phyloP scores from a whole-genome alignment of 495 filamentous ascomycete genomes.

The Daldinia vernicosa region DNA sequence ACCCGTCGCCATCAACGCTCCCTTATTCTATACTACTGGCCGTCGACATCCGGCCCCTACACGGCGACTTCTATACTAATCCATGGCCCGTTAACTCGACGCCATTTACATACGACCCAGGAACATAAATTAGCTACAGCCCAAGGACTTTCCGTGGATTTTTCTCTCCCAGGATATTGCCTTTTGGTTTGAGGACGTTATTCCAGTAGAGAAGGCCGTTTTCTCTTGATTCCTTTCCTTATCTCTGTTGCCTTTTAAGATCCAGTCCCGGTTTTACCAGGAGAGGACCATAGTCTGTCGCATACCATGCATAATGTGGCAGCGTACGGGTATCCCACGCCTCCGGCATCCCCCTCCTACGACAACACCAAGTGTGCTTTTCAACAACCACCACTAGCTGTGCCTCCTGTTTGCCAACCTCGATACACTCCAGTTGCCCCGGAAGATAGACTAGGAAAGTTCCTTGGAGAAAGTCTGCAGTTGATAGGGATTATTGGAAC shows the following conservation, averaged over 20 bases:
- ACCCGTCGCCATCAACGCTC: slow-evolving; percentile 33
- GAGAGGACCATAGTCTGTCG: slow-evolving; percentile 47
- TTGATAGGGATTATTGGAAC: slow-evolving; percentile 87
- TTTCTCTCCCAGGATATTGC: slow-evolving; percentile 37
- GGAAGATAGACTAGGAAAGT: slow-evolving; percentile 86
- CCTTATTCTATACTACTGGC: slow-evolving; percentile 10
- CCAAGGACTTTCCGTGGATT: slow-evolving; percentile 48
- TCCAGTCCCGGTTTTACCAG: slow-evolving; percentile 30
- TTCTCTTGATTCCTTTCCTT: slow-evolving; percentile 46
- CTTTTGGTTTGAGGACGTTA: slow-evolving; percentile 38
- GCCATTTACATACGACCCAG: slow-evolving; percentile 41
- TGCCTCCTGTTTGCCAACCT: slow-evolving; percentile 40
- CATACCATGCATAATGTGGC: slow-evolving; percentile 64
- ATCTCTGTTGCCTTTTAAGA: slow-evolving; percentile 33
- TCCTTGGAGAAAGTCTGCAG: slow-evolving; percentile 83
- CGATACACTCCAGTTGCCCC: slow-evolving; percentile 62
- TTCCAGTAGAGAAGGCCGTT: slow-evolving; percentile 43
- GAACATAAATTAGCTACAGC: slow-evolving; percentile 33
- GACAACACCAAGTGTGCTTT: slow-evolving; percentile 53
- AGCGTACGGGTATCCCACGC: slow-evolving; percentile 63
- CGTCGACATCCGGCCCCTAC: slow-evolving; percentile 23
- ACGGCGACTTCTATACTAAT: slow-evolving; percentile 34
- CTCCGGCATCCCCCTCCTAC: slow-evolving; percentile 60
- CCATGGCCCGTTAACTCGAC: slow-evolving; percentile 43
- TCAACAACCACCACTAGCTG: slow-evolving; percentile 51